Conservation (phyloP, 768 basidiomycete genomes). For the Serendipita vermifera region DNA sequence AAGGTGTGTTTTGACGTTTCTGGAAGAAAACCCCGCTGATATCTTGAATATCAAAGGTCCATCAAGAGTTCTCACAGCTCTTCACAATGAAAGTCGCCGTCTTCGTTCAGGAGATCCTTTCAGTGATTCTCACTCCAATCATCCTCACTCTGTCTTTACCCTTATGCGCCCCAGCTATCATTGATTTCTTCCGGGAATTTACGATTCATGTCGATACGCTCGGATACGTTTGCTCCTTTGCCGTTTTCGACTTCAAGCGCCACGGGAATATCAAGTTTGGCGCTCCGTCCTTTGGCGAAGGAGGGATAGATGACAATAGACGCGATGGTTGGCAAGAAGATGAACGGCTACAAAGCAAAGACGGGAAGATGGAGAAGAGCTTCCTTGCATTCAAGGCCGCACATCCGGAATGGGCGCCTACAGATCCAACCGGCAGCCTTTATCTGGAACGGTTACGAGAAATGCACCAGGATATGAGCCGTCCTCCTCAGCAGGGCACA, state of each 20-base stretch:
- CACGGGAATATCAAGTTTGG: constrained; percentile 94
- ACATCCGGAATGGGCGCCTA: constrained; percentile 90
- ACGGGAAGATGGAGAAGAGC: constrained; percentile 99
- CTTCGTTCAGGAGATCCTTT: constrained; percentile 78
- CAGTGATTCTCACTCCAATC: constrained; percentile 87
- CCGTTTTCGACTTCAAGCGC: constrained; percentile 93
- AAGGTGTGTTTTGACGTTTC: constrained; percentile 39
- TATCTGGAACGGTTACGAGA: constrained; percentile 66
- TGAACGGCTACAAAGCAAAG: constrained; percentile 68
- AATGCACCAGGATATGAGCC: constrained; percentile 14
- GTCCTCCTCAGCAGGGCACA: neutral
- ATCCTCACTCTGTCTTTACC: constrained; percentile 90
- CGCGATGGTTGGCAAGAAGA: constrained; percentile 27
- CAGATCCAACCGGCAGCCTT: constrained; percentile 80
- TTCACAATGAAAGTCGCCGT: constrained; percentile 87
- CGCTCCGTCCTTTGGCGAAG: constrained; percentile 48
- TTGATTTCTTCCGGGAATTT: constrained; percentile 98
- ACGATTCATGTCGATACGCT: constrained; percentile 92
- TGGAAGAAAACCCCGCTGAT: neutral
- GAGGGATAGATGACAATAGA: neutral
- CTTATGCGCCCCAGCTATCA: constrained; percentile 71
- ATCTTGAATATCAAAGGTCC: constrained; percentile 40
- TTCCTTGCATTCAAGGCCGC: constrained; percentile 92
- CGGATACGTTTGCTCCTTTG: constrained; percentile 95
- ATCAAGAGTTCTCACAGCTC: constrained; percentile 79